phyloP scores from a whole-genome alignment of 345 rosid species.

The Linum tenue region DNA sequence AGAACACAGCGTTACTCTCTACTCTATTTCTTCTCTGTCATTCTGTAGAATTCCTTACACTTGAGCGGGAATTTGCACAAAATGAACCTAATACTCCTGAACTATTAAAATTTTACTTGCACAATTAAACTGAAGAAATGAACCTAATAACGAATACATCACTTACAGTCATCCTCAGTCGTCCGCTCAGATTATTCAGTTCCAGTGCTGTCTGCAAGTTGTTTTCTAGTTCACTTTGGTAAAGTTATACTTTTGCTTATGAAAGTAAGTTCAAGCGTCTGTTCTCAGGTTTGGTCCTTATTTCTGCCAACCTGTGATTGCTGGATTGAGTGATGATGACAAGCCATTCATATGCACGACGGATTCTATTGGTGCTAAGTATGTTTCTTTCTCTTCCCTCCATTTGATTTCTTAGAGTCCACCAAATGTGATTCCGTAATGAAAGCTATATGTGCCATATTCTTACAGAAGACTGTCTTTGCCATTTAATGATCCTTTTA shows the following conservation, averaged over 20 bases:
- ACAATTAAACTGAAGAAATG: neutral
- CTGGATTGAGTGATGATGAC: slow-evolving; percentile 85
- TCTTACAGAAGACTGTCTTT: too few species aligned
- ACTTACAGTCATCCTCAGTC: too few species aligned
- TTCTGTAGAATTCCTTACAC: neutral
- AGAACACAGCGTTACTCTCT: too few species aligned
- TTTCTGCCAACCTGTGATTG: slow-evolving; percentile 94
- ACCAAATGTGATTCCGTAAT: neutral
- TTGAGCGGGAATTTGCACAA: neutral
- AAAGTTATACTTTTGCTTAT: neutral
- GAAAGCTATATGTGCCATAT: too few species aligned
- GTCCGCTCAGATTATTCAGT: neutral
- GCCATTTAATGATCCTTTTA: neutral
- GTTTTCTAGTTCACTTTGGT: neutral
- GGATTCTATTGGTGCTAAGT: slow-evolving; percentile 99
- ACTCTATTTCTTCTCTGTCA: too few species aligned
- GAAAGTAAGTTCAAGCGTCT: neutral
- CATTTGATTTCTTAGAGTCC: neutral
- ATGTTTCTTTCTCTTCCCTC: slow-evolving; percentile 26
- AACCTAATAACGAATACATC: neutral
- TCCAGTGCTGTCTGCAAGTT: neutral
- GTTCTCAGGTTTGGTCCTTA: slow-evolving; percentile 83
- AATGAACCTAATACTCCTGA: neutral
- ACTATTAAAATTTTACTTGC: neutral
- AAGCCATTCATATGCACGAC: slow-evolving; percentile 96